Evolutionary conservation across 2,329 filamentous ascomycete genomes (phyloP).

Genomic region (Pyricularia sp.): DNA sequence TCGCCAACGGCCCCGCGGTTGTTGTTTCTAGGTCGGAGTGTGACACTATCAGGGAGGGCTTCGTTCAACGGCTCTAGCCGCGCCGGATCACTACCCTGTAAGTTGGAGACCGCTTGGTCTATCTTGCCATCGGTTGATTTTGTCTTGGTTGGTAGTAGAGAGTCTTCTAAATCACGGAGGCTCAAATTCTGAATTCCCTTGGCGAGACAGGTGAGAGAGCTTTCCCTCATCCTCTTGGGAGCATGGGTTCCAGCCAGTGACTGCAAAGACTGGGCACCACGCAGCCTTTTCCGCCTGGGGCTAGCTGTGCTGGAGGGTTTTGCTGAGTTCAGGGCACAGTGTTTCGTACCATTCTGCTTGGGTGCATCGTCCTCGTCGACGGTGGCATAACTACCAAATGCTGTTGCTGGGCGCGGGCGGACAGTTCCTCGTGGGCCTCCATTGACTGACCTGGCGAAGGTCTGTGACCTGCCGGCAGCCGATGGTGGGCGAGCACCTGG

Average conservation of each 20-base stretch:
- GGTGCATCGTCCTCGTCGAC: slow-evolving; percentile 14
- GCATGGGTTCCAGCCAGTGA: not conserved
- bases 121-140: slow-evolving; percentile 8
- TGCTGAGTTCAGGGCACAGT: slow-evolving; percentile 2
- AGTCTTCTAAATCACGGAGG: slow-evolving; percentile 20
- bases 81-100: slow-evolving; percentile 8
- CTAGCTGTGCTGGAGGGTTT: slow-evolving; percentile 1
- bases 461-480: slow-evolving; percentile 34
- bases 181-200: slow-evolving; percentile 23
- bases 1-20: slow-evolving; percentile 3
- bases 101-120: slow-evolving; percentile 34
- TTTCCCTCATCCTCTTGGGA: slow-evolving; percentile 23
- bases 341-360: slow-evolving; percentile 26
- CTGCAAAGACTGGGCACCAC: slow-evolving; percentile 7
- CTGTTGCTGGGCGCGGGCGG: slow-evolving; percentile 27
- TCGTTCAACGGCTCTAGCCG: slow-evolving; percentile 5
- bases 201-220: slow-evolving; percentile 23
- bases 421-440: slow-evolving; percentile 25
- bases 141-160: slow-evolving; percentile 5
- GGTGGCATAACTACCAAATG: slow-evolving; percentile 20
- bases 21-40: slow-evolving; percentile 15
- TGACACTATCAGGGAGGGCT: slow-evolving; percentile 12
- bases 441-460: slow-evolving; percentile 32
- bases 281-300: slow-evolving; percentile 11
- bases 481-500: slow-evolving; percentile 33